Percentiles rank a stretch among this genome's conserved stretches.
phyloP scores from a whole-genome alignment of 306 rosid species.

The Lupinus albus region DNA sequence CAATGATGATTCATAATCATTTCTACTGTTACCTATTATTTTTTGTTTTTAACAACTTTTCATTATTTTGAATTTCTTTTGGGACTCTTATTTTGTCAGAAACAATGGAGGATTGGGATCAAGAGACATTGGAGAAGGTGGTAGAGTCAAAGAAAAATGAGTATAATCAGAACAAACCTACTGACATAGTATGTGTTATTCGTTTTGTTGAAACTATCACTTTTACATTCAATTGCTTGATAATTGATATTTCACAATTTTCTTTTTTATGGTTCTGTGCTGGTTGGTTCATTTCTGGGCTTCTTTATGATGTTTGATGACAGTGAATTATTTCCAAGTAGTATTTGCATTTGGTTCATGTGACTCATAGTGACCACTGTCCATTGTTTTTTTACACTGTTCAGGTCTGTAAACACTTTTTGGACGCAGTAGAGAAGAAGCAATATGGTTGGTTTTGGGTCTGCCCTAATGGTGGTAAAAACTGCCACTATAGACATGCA shows the following conservation, averaged over 20 bases:
- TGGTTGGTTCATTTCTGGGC: neutral
- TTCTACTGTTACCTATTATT: neutral
- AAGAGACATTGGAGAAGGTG: conserved; percentile 89
- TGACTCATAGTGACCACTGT: neutral
- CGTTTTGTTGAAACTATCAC: conserved; percentile 6
- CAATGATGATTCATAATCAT: neutral
- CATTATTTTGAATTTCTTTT: neutral
- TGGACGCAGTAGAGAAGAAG: conserved; percentile 71
- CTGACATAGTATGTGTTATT: conserved; percentile 78
- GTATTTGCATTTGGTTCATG: neutral
- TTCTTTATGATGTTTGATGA: neutral
- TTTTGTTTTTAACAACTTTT: conserved; percentile 3
- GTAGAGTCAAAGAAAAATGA: conserved; percentile 83
- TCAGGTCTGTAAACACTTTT: conserved; percentile 40
- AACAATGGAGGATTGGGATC: conserved; percentile 99
- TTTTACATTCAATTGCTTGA: conserved; percentile 11
- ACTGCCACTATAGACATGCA: conserved; percentile 79
- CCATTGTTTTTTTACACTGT: neutral
- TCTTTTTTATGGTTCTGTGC: neutral
- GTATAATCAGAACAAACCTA: conserved; percentile 87
- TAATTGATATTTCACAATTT: conserved; percentile 19
- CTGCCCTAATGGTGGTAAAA: conserved; percentile 69
- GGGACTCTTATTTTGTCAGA: conserved; percentile 47
- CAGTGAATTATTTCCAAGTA: neutral
- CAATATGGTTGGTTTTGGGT: conserved; percentile 77